Conservation (phyloP, 2,329 filamentous ascomycete genomes). For the Hypoxylon sp. region DNA sequence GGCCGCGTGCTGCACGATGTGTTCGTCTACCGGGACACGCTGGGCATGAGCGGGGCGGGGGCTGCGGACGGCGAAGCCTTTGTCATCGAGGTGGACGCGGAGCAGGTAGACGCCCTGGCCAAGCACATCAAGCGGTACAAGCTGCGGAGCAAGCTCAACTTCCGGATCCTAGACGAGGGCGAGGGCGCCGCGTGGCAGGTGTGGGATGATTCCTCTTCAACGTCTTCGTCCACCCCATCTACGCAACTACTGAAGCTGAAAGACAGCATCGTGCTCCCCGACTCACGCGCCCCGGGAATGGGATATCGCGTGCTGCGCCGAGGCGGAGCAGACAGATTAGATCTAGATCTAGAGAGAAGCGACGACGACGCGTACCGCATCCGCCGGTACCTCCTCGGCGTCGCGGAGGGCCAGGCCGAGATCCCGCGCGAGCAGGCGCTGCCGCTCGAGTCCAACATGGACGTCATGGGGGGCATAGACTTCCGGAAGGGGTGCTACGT, state of each 20-base stretch:
- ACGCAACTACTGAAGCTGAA: slow-evolving; percentile 9
- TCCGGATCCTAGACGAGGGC: slow-evolving; percentile 74
- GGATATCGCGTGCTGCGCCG: slow-evolving; percentile 66
- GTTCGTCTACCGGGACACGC: slow-evolving; percentile 81
- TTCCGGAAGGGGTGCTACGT: slow-evolving; percentile 98
- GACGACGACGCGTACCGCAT: slow-evolving; percentile 76
- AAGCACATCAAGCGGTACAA: slow-evolving; percentile 89
- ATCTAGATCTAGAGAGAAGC: slow-evolving; percentile 62
- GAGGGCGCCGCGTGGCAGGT: slow-evolving; percentile 80
- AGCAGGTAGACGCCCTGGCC: slow-evolving; percentile 72
- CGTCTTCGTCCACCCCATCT: slow-evolving; percentile 15
- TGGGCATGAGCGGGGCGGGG: slow-evolving; percentile 49
- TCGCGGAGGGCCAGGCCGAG: slow-evolving; percentile 88
- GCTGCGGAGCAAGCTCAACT: slow-evolving; percentile 81
- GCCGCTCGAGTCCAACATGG: slow-evolving; percentile 91
- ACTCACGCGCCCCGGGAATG: slow-evolving; percentile 69
- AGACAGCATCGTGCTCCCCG: slow-evolving; percentile 59
- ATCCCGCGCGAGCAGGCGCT: slow-evolving; percentile 79
- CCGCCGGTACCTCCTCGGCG: slow-evolving; percentile 82
- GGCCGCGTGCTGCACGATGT: slow-evolving; percentile 90
- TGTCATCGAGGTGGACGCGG: slow-evolving; percentile 86
- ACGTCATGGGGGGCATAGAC: slow-evolving; percentile 87
- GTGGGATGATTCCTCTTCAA: slow-evolving; percentile 70
- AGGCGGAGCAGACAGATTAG: slow-evolving; percentile 47
- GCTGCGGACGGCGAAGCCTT: slow-evolving; percentile 63